Base-by-base conservation (phyloP, 306 rosid genomes). In the Gastrolobium bilobum region DNA sequence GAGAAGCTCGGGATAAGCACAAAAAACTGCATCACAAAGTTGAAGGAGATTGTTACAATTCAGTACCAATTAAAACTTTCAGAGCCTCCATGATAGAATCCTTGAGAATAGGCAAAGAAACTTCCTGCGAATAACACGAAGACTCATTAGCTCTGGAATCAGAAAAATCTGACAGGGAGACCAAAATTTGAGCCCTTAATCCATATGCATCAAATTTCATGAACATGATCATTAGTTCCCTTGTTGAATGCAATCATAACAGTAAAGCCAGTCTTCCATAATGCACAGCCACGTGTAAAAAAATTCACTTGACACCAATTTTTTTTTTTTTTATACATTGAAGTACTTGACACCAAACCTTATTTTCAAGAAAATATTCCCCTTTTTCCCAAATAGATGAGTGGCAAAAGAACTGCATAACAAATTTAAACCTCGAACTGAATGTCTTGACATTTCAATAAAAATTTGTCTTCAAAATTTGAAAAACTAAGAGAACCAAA, bases 1-100 rank as follows among this genome's bases (percentile, higher is more conserved):
- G 53, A 56, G 4, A 51, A 54, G 15, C 42, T 44, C 7, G 10
- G 57, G 11, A 10, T 3, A 34, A 14, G 42, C 52, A 51, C 29
- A 15, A 80, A 71, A 54, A 15, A 37, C 0, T 37, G 37, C 68
- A 74, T 53, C n/a, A 3, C 35, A 48, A n/a, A 30, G 29, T 38
- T 38, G 30, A 58, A 58, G 65, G 29, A 52, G 6, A 74, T 33
- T 6, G 37, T 14, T 11, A 33, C 1, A 35, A 62, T 8, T 54
- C 50, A 38, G 50, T 90, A 92, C 98, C 98, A 50, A 90, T 81
- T 59, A 94, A 84, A 72, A 94, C 78, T 85, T 84, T 86, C 84
- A 94, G 84, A 30, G 98, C 97, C 57, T 88, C 91, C 86, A 89
- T 87, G 74, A 94, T 89, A 10, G 93, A 83, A 73, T 84, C 91